Evolutionary conservation across 129 eudicot genomes (phyloP).

Genomic region (Escallonia herrerae): DNA sequence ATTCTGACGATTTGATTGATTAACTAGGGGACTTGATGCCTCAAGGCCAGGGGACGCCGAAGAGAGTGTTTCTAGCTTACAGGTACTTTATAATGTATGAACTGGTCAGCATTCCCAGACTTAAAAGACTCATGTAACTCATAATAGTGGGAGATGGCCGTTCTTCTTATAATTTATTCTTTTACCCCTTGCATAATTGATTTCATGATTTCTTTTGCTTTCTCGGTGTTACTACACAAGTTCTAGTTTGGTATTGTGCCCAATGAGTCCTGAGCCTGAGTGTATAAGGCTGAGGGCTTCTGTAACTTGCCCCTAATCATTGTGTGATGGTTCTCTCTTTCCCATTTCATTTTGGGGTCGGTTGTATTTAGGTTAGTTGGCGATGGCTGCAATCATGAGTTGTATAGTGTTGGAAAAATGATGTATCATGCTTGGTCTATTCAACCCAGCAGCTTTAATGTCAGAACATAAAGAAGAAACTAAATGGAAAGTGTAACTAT

Average conservation of each 20-base stretch:
- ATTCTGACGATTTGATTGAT: conserved; percentile 30
- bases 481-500: too few species aligned
- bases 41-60: conserved; percentile 75
- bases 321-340: not conserved
- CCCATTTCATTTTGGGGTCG: not conserved
- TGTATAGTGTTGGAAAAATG: not conserved
- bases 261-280: too few species aligned
- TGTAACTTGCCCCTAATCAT: not conserved
- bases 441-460: not conserved
- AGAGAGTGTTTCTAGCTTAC: conserved; percentile 63
- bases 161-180: not conserved
- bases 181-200: not conserved
- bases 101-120: not conserved
- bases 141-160: too few species aligned
- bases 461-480: not conserved
- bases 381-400: not conserved
- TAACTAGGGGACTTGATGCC: conserved; percentile 82
- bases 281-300: not conserved
- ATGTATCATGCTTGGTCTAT: not conserved
- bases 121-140: too few species aligned
- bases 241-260: too few species aligned
- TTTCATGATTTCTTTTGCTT: not conserved
- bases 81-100: conserved; percentile 32
- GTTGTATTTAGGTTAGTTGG: not conserved
- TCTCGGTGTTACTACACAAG: too few species aligned